Percentiles rank a stretch among this genome's conserved stretches.
Evolutionary conservation across 257 asterid genomes (phyloP).

Genomic region (Knoxia roxburghii): DNA sequence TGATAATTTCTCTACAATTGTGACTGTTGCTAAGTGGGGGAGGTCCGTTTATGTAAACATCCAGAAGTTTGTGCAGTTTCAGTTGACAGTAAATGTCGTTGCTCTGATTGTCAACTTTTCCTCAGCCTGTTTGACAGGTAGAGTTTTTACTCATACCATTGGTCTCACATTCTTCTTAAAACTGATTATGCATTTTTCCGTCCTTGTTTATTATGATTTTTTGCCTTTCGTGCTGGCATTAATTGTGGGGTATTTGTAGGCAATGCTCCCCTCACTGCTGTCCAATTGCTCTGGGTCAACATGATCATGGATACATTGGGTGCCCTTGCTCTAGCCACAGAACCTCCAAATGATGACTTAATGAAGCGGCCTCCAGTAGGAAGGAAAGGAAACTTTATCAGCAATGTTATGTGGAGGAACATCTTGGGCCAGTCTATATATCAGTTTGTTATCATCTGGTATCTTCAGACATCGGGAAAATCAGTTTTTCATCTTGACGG

Average conservation of each 20-base stretch:
- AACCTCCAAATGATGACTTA: slow-evolving; percentile 79
- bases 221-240: neutral
- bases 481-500: slow-evolving; percentile 56
- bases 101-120: slow-evolving; percentile 92
- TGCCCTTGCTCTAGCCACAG: slow-evolving; percentile 97
- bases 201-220: neutral
- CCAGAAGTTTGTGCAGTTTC: slow-evolving; percentile 93
- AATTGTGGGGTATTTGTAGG: slow-evolving; percentile 38
- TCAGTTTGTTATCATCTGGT: slow-evolving; percentile 83
- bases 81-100: slow-evolving; percentile 90
- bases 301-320: slow-evolving; percentile 99
- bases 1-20: slow-evolving; percentile 92
- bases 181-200: neutral
- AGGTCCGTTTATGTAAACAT: slow-evolving; percentile 92
- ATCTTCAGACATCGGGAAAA: slow-evolving; percentile 79
- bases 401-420: slow-evolving; percentile 93
- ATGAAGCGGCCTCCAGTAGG: slow-evolving; percentile 86
- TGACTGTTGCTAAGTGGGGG: slow-evolving; percentile 95
- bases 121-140: slow-evolving; percentile 96
- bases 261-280: slow-evolving; percentile 87
- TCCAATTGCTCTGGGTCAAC: slow-evolving; percentile 96
- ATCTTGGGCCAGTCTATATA: slow-evolving; percentile 83
- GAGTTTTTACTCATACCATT: neutral
- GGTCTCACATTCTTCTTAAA: neutral
- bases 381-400: slow-evolving; percentile 86